phyloP scores from a whole-genome alignment of 306 rosid species.

The Vicia faba region DNA sequence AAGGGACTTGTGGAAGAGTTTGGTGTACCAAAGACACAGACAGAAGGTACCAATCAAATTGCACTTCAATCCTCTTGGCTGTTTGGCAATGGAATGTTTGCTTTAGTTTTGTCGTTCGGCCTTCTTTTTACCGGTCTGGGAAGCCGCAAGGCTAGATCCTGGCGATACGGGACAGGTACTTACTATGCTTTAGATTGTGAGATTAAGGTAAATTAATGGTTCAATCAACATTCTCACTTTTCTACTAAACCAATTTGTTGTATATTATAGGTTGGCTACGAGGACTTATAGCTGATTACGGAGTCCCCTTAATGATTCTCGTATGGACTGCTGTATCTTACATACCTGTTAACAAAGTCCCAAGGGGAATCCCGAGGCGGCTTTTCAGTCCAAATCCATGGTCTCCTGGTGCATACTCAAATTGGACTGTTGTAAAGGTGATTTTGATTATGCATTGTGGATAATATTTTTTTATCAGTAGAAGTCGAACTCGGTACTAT shows the following conservation, averaged over 20 bases:
- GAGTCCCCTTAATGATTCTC: conserved; percentile 92
- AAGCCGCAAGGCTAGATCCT: conserved; percentile 95
- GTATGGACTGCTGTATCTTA: conserved; percentile 88
- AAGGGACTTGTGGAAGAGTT: conserved; percentile 95
- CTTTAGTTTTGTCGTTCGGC: conserved; percentile 86
- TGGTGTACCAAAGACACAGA: conserved; percentile 57
- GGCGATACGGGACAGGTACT: conserved; percentile 96
- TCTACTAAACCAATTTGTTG: conserved; percentile 18
- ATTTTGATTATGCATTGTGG: conserved; percentile 30
- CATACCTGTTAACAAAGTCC: conserved; percentile 80
- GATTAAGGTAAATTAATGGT: conserved; percentile 19
- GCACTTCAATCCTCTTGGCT: conserved; percentile 77
- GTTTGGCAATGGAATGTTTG: conserved; percentile 99
- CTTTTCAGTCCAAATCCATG: conserved; percentile 98
- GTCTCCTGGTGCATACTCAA: conserved; percentile 93
- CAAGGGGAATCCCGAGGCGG: conserved; percentile 87
- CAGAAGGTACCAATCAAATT: conserved; percentile 55
- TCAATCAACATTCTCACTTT: conserved; percentile 31
- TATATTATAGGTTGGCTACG: conserved; percentile 66
- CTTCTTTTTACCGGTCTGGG: conserved; percentile 78
- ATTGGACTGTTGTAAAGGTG: conserved; percentile 92
- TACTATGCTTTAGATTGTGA: not conserved
- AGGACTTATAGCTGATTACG: conserved; percentile 88
- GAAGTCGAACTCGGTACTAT: not conserved
- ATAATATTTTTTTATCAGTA: not conserved